A percentile compares a stretch with the other conserved stretches of the same genome.
phyloP scores from a whole-genome alignment of 495 filamentous ascomycete genomes.

The Elaphomyces granulatus region DNA sequence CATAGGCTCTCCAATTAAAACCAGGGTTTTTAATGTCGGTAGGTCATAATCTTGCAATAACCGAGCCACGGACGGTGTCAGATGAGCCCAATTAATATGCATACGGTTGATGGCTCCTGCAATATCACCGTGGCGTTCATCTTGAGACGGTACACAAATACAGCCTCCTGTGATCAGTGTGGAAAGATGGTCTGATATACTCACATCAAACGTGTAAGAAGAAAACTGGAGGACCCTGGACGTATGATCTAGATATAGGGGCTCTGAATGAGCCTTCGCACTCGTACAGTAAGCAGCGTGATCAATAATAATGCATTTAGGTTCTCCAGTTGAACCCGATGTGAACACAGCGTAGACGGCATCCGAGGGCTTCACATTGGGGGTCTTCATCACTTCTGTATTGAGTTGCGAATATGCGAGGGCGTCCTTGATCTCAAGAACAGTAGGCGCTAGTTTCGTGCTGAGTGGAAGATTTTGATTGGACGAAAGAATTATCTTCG shows the following conservation, averaged over 20 bases:
- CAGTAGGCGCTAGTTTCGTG: too few species aligned
- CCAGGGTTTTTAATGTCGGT: slow-evolving; percentile 30
- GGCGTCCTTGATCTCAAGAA: slow-evolving; percentile 3
- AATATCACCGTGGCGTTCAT: slow-evolving; percentile 36
- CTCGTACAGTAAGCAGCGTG: slow-evolving; percentile 33
- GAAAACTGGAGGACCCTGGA: slow-evolving; percentile 31
- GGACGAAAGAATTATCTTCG: slow-evolving; percentile 22
- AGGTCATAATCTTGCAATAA: slow-evolving; percentile 30
- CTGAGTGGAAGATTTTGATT: slow-evolving; percentile 5
- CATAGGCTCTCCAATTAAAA: slow-evolving; percentile 38
- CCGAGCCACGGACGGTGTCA: slow-evolving; percentile 39
- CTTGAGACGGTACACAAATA: slow-evolving; percentile 37
- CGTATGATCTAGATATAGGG: slow-evolving; percentile 22
- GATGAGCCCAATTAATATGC: slow-evolving; percentile 28
- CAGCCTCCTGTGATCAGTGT: slow-evolving; percentile 33
- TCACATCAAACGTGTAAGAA: slow-evolving; percentile 36
- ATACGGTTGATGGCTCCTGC: slow-evolving; percentile 31
- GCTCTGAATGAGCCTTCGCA: slow-evolving; percentile 21
- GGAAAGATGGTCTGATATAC: slow-evolving; percentile 30
- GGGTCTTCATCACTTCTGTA: background rate
- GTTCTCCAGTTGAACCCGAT: slow-evolving; percentile 39
- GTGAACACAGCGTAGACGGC: slow-evolving; percentile 37
- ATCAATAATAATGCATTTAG: slow-evolving; percentile 38
- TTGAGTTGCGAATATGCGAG: slow-evolving; percentile 5
- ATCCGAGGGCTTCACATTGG: slow-evolving; percentile 12